phyloP scores from a whole-genome alignment of 257 asterid genomes.

The Rubia yunnanensis region DNA sequence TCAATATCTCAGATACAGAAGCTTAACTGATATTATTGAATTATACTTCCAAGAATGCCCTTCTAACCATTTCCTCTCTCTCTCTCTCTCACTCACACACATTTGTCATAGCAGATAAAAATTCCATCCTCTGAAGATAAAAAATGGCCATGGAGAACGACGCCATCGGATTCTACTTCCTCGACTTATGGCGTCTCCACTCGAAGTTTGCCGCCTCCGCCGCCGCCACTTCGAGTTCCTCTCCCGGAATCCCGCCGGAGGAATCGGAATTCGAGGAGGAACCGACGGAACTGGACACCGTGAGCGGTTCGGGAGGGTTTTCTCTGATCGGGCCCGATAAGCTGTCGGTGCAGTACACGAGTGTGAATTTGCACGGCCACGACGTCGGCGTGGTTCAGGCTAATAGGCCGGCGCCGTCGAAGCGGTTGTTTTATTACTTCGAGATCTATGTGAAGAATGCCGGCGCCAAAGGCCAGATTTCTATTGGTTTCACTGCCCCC shows the following conservation, averaged over 20 bases:
- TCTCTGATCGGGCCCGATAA: conserved; percentile 71
- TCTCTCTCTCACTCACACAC: not conserved
- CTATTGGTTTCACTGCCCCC: conserved; percentile 83
- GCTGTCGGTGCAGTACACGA: conserved; percentile 63
- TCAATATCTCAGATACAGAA: not conserved
- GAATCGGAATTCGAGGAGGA: conserved; percentile 49
- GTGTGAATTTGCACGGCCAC: conserved; percentile 55
- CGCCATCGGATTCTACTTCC: conserved; percentile 57
- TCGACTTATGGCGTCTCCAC: conserved; percentile 56
- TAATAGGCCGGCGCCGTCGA: conserved; percentile 68
- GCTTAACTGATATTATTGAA: not conserved
- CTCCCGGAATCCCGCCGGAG: conserved; percentile 9
- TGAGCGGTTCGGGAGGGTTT: conserved; percentile 73
- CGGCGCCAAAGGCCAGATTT: conserved; percentile 75
- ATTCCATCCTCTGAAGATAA: not conserved
- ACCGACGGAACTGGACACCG: conserved; percentile 70
- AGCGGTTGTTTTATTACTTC: conserved; percentile 66
- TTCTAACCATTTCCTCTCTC: not conserved
- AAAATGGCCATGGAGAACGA: conserved; percentile 27
- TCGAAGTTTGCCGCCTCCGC: conserved; percentile 37
- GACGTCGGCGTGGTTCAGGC: conserved; percentile 95
- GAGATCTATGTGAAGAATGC: conserved; percentile 73
- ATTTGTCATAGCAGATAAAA: no score
- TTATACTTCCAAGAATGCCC: not conserved
- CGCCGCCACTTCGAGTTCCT: conserved; percentile 11